A percentile compares a stretch with the other conserved stretches of the same genome.
Conservation (phyloP, 164 flowering plant genomes). For the Dillenia turbinata region DNA sequence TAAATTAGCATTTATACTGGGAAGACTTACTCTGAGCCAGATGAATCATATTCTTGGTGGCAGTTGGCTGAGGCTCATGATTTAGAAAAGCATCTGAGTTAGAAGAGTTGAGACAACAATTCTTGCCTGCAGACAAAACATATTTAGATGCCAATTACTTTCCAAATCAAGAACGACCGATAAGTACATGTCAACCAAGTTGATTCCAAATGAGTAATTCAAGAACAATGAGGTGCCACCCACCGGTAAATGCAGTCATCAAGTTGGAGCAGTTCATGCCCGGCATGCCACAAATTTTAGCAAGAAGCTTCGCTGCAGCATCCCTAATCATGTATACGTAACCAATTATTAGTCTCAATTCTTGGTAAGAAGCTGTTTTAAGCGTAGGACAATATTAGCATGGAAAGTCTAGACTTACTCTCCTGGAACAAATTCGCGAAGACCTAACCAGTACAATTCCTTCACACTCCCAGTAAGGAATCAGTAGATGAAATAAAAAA, state of each 20-base stretch:
- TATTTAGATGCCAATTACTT: too few species aligned
- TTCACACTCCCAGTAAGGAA: constrained; percentile 20
- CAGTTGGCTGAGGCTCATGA: constrained; percentile 64
- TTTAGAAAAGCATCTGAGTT: constrained; percentile 35
- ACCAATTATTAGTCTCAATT: background rate
- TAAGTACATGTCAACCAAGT: too few species aligned
- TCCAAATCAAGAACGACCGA: too few species aligned
- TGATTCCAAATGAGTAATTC: too few species aligned
- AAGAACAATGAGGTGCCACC: background rate
- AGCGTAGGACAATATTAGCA: background rate
- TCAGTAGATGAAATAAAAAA: background rate
- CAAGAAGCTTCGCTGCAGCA: constrained; percentile 31
- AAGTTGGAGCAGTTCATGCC: constrained; percentile 48
- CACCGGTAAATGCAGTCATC: constrained; percentile 60
- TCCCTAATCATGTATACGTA: constrained; percentile 27
- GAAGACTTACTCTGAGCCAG: constrained; percentile 68
- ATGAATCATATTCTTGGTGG: constrained; percentile 79
- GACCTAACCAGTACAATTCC: constrained; percentile 35
- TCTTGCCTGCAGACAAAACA: constrained; percentile 41
- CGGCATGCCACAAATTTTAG: constrained; percentile 39
- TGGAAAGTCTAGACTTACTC: constrained; percentile 32
- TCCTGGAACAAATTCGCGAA: constrained; percentile 49
- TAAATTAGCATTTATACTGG: too few species aligned
- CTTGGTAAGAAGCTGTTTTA: background rate
- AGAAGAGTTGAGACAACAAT: constrained; percentile 75